phyloP scores from a whole-genome alignment of 768 basidiomycete species.

The Termitomyces sp. region DNA sequence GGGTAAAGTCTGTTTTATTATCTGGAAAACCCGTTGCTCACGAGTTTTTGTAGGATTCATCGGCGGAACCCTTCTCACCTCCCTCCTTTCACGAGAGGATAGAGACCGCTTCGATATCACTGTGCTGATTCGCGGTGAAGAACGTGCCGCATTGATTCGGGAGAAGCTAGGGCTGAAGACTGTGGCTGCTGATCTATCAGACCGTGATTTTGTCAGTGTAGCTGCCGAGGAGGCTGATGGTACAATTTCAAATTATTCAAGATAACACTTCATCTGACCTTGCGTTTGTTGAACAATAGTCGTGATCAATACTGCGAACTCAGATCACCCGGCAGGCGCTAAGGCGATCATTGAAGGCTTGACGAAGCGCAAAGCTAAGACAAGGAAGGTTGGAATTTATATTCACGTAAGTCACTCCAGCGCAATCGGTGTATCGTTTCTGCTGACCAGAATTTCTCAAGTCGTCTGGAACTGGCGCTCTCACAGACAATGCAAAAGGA shows the following conservation, averaged over 20 bases:
- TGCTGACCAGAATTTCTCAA: not conserved
- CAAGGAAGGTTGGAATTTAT: constrained; percentile 7
- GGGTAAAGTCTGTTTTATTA: not conserved
- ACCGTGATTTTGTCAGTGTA: constrained; percentile 1
- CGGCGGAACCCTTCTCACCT: constrained; percentile 9
- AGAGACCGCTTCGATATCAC: constrained; percentile 11
- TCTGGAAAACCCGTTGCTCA: not conserved
- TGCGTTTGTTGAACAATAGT: not conserved
- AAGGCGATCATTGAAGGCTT: constrained; percentile 11
- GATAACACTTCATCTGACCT: not conserved
- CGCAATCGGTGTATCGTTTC: not conserved
- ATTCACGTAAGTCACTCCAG: constrained; percentile 6
- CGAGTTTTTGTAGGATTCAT: constrained; percentile 6
- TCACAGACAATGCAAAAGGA: constrained; percentile 9
- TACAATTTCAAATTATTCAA: not conserved
- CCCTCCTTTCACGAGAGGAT: constrained; percentile 9
- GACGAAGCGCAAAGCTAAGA: constrained; percentile 10
- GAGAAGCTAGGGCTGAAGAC: constrained; percentile 13
- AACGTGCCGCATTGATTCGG: constrained; percentile 7
- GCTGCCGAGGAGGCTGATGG: constrained; percentile 13
- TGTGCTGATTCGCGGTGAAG: constrained; percentile 11
- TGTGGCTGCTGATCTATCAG: constrained; percentile 10
- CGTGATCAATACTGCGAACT: constrained; percentile 10
- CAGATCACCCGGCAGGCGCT: constrained; percentile 11
- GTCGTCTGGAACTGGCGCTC: constrained; percentile 11